Evolutionary conservation across 169 alveolate species (phyloP).

Genomic region (Eimeria zaria): DNA sequence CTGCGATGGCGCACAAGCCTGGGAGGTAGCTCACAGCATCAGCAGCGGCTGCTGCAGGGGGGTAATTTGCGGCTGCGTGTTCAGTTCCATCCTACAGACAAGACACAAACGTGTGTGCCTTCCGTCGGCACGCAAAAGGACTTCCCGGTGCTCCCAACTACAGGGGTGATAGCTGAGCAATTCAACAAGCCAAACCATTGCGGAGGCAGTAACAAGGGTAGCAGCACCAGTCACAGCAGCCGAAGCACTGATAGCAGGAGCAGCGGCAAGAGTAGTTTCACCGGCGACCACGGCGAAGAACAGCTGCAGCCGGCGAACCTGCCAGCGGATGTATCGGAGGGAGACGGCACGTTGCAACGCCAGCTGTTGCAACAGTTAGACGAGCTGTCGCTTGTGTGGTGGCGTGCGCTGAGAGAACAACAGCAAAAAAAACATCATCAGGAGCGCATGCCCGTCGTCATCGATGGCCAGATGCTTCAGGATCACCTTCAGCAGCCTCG

Average conservation of each 20-base stretch:
- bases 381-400: constrained; percentile 44
- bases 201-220: background rate
- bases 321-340: background rate
- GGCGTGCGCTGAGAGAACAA: background rate
- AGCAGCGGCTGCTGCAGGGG: constrained; percentile 56
- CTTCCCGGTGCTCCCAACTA: background rate
- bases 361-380: constrained; percentile 72
- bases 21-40: constrained; percentile 44
- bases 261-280: constrained; percentile 4
- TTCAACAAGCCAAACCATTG: background rate
- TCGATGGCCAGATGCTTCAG: constrained; percentile 41
- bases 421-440: constrained; percentile 3
- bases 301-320: background rate
- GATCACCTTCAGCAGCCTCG: background rate
- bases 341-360: constrained; percentile 20
- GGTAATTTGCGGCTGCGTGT: constrained; percentile 48
- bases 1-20: constrained; percentile 69
- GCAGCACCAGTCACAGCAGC: constrained; percentile 42
- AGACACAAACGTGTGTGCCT: background rate
- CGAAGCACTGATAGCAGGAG: constrained; percentile 43
- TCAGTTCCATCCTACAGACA: constrained; percentile 38
- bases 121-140: background rate
- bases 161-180: background rate
- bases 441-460: constrained; percentile 10
- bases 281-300: background rate